A percentile compares a stretch with the other conserved stretches of the same genome.
These are phyloP conservation scores for Apodospora peruviana DNA, from an alignment of 495 filamentous ascomycete species.

Conservation along the genomic window DNA sequence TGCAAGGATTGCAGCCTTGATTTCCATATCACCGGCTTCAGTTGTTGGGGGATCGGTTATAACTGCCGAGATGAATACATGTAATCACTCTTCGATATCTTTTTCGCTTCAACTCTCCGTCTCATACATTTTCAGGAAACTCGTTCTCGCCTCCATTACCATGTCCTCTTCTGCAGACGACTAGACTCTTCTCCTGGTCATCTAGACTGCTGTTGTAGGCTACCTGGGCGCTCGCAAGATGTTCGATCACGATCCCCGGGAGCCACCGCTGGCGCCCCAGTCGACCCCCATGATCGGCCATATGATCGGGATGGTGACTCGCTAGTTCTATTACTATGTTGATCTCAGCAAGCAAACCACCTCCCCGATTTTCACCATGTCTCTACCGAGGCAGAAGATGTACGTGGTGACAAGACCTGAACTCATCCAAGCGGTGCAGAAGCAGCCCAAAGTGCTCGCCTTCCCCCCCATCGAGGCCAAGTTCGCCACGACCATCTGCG, in stretches of 20 bases:
- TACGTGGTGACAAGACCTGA: slow-evolving; percentile 31
- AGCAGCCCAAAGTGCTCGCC: slow-evolving; percentile 26
- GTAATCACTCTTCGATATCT: too few relatives aligned
- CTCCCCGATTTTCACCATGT: slow-evolving; percentile 31
- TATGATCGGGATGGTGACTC: slow-evolving; percentile 20
- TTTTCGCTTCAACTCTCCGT: too few relatives aligned
- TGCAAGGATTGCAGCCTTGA: too few relatives aligned
- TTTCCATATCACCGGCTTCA: too few relatives aligned
- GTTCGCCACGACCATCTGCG: slow-evolving; percentile 25
- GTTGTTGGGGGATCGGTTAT: too few relatives aligned
- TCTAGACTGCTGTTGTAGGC: slow-evolving; percentile 5
- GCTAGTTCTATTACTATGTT: slow-evolving; percentile 16
- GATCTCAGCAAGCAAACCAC: slow-evolving; percentile 12
- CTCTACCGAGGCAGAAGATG: slow-evolving; percentile 27
- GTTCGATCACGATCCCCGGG: slow-evolving; percentile 17
- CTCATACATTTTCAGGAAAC: too few relatives aligned
- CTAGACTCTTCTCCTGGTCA: not conserved
- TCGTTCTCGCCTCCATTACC: too few relatives aligned
- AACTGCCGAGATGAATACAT: too few relatives aligned
- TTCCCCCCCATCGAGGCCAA: slow-evolving; percentile 35
- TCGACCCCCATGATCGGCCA: slow-evolving; percentile 26
- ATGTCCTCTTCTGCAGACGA: not conserved
- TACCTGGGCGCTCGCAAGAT: slow-evolving; percentile 15
- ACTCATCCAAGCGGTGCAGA: slow-evolving; percentile 29
- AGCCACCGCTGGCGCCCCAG: slow-evolving; percentile 23